These are phyloP conservation scores for Microcos paniculata DNA, from an alignment of 345 rosid genomes.

Conservation along the genomic window DNA sequence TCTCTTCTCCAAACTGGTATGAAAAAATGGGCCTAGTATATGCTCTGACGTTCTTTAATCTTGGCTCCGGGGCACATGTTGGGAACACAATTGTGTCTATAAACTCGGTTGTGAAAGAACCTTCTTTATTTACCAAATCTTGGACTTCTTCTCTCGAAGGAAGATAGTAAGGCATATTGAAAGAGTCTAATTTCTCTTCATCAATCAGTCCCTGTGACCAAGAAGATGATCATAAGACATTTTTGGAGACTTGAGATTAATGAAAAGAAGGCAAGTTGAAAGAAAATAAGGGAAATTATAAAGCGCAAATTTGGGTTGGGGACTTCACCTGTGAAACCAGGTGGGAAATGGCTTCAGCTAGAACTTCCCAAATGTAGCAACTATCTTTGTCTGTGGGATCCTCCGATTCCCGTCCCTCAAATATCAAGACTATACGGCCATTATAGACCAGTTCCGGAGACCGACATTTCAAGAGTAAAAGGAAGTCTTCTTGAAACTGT, in stretches of 20 bases:
- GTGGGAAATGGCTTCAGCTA: neutral
- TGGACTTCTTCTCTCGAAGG: neutral
- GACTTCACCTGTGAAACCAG: neutral
- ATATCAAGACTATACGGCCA: neutral
- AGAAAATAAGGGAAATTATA: too few relatives aligned
- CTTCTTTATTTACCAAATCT: neutral
- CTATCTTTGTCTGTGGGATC: neutral
- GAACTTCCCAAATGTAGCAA: neutral
- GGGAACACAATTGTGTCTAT: neutral
- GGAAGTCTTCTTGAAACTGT: neutral
- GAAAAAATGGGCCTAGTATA: neutral
- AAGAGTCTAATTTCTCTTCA: conserved; percentile 5
- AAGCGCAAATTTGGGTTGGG: neutral
- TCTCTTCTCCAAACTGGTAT: neutral
- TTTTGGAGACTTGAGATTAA: too few relatives aligned
- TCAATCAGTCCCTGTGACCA: neutral
- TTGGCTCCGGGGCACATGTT: too few relatives aligned
- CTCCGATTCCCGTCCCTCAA: neutral
- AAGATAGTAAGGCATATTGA: neutral
- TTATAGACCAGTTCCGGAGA: neutral
- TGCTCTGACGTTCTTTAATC: too few relatives aligned
- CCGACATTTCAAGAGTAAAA: neutral
- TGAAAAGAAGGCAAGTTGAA: neutral
- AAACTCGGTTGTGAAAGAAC: neutral
- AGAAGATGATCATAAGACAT: too few relatives aligned